A percentile compares a stretch with the other conserved stretches of the same genome.
These are phyloP conservation scores for Salix dunnii DNA, from an alignment of 345 rosid species.

Conservation along the genomic window DNA sequence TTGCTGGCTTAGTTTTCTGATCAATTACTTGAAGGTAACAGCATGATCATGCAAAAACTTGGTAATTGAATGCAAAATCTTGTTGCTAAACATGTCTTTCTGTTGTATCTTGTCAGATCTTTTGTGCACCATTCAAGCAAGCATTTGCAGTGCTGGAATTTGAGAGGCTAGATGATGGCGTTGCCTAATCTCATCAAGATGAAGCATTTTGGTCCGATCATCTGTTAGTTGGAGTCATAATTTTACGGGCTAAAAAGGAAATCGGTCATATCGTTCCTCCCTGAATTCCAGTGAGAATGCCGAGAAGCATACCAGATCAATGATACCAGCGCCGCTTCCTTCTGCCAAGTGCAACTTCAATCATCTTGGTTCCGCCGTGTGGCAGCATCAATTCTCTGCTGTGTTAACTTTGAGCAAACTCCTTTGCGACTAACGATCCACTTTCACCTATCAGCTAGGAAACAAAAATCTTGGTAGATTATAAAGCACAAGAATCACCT, in stretches of 20 bases:
- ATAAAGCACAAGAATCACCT: no score
- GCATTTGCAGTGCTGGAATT: background rate
- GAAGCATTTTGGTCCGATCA: slow-evolving; percentile 54
- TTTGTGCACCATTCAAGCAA: background rate
- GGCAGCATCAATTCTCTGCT: background rate
- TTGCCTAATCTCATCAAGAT: slow-evolving; percentile 13
- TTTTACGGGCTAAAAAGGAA: background rate
- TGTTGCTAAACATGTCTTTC: background rate
- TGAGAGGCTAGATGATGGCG: background rate
- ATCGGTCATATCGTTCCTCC: background rate
- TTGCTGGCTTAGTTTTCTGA: background rate
- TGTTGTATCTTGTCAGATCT: background rate
- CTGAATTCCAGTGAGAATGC: background rate
- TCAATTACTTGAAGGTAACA: background rate
- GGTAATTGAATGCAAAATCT: background rate
- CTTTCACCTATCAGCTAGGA: no score
- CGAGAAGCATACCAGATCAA: no score
- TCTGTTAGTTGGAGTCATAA: background rate
- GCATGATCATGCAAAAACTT: background rate
- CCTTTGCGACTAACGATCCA: no score
- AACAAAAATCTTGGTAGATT: no score
- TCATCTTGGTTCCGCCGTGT: background rate
- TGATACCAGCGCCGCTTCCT: background rate
- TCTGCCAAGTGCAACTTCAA: background rate
- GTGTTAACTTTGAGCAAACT: background rate